phyloP scores from a whole-genome alignment of 306 rosid genomes.

The Clitoria ternatea region DNA sequence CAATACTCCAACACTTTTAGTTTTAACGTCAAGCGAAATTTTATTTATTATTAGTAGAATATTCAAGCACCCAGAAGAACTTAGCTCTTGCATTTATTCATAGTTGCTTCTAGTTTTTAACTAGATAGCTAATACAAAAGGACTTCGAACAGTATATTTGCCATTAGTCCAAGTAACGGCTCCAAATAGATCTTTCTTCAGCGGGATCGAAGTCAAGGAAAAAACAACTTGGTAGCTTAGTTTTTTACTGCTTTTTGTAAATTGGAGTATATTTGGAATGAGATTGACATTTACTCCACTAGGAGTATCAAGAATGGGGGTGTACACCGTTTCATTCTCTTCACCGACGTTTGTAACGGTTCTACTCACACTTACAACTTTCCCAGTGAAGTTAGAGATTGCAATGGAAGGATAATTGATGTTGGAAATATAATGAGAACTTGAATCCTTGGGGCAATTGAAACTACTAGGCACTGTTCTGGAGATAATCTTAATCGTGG shows the following conservation, averaged over 20 bases:
- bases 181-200: neutral
- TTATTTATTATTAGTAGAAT: neutral
- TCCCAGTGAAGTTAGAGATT: no score
- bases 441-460: neutral
- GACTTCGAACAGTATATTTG: neutral
- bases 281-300: no score
- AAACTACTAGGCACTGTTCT: neutral
- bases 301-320: no score
- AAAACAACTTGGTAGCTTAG: neutral
- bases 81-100: neutral
- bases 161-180: neutral
- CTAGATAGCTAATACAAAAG: neutral
- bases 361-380: no score
- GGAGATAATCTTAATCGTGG: neutral
- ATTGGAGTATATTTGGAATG: no score
- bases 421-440: neutral
- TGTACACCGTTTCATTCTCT: no score
- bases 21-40: no score
- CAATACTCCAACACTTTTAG: no score
- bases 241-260: no score
- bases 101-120: neutral
- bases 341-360: neutral
- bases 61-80: neutral
- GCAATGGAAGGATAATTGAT: neutral
- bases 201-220: neutral